Evolutionary conservation across 768 basidiomycete species (phyloP), one percentile per base, ranked within the genome.

Genomic region (Calvatia gigantea): DNA sequence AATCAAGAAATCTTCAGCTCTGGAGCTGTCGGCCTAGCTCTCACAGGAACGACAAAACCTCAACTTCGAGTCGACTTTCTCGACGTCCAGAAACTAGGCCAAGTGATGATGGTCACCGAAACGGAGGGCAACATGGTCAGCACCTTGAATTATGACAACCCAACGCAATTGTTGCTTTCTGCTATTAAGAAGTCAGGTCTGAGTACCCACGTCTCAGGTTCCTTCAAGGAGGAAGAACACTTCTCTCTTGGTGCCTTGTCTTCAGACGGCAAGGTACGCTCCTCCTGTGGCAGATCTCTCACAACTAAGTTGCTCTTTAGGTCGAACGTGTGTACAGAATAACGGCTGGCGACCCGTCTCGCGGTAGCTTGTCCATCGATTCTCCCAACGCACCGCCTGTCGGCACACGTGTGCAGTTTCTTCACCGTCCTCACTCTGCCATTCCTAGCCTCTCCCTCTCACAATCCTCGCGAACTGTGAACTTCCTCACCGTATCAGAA

Each of bases 61-160:
- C 9, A 54, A 61, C 15, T 58, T 49, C 12, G 65, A 69, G 15
- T 52, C 15, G 61, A 70, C 9, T 77, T 78, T 53, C 47, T 75
- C 7, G 79, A 76, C 7, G 63, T 84, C 25, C 64, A 67, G 6
- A 62, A 73, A 0, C 64, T 92, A 21, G 79, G 78, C 4, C 56
- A 64, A 8, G 68, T 74, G 4, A 67, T 89, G 70, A 69, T 62
- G 0, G 75, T 92, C 8, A 85, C 87, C 1, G 69, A 73, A 86
- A 86, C 63, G 45, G 67, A 88, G 68, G 90, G 89, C 2, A 93
- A 91, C 62, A 76, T 93, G 60, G 71, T 93, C 39, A 77, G 84
- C 46, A 65, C 77, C 4, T 67, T 91, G 1, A 72, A 87, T 59
- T 64, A 70, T 33, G 60, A 68, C 15, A 91, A 86, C 58, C 87